Percentiles rank a stretch among this genome's conserved stretches.
Conservation (phyloP, 768 basidiomycete genomes). For the Mrakia blollopis region DNA sequence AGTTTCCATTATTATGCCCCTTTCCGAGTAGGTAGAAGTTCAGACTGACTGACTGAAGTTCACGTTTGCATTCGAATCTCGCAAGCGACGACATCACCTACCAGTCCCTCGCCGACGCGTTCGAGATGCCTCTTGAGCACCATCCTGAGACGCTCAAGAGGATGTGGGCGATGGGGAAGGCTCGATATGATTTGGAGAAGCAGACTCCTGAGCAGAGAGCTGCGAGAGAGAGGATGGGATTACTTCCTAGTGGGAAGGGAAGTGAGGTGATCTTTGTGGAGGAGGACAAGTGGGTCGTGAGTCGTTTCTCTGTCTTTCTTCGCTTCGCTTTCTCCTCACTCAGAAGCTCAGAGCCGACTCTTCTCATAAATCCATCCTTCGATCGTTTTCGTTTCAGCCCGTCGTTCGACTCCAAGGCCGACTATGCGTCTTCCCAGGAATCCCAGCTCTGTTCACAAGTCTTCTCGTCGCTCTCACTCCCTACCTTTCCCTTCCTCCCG, state of each 20-base stretch:
- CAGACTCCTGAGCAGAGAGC: slow-evolving; percentile 69
- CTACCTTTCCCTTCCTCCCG: slow-evolving; percentile 74
- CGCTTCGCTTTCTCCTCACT: background rate
- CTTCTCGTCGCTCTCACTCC: slow-evolving; percentile 69
- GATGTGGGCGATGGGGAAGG: slow-evolving; percentile 42
- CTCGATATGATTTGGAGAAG: slow-evolving; percentile 55
- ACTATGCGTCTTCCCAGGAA: slow-evolving; percentile 86
- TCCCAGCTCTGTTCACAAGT: slow-evolving; percentile 75
- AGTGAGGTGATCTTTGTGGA: slow-evolving; percentile 76
- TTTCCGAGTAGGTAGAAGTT: no score
- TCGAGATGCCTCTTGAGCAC: slow-evolving; percentile 45
- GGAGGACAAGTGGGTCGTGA: slow-evolving; percentile 77
- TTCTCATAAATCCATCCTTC: background rate
- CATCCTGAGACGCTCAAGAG: slow-evolving; percentile 25
- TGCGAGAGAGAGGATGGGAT: slow-evolving; percentile 81
- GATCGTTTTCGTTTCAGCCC: slow-evolving; percentile 51
- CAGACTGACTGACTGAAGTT: background rate
- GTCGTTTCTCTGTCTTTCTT: no score
- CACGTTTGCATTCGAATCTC: background rate
- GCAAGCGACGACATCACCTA: slow-evolving; percentile 76
- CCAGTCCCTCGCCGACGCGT: slow-evolving; percentile 76
- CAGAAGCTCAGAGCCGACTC: background rate
- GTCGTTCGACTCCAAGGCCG: slow-evolving; percentile 71
- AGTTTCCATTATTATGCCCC: background rate
- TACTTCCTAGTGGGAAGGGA: slow-evolving; percentile 62